These are phyloP conservation scores for Neocallimastix lanati DNA, from an alignment of 192 early-diverging fungal species.

Conservation along the genomic window DNA sequence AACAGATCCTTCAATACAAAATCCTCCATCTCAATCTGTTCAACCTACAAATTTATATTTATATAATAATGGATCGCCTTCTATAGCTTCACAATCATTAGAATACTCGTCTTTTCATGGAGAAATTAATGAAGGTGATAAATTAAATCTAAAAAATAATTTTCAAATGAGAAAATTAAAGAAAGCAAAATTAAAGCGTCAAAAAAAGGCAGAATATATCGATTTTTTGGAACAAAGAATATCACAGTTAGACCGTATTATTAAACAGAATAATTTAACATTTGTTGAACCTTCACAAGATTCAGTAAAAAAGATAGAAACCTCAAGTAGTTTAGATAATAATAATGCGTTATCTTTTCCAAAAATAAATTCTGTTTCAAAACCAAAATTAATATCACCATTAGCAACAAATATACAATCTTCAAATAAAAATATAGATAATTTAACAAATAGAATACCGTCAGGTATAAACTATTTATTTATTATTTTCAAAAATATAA, in stretches of 20 bases:
- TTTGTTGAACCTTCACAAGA: not conserved
- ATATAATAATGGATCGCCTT: not conserved
- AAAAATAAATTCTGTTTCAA: too few species aligned
- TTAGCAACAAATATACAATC: too few species aligned
- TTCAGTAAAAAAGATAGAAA: not conserved
- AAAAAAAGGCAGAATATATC: not conserved
- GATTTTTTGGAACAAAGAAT: not conserved
- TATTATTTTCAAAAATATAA: too few species aligned
- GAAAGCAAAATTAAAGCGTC: not conserved
- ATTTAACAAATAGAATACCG: too few species aligned
- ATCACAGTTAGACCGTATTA: not conserved
- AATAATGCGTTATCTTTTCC: too few species aligned
- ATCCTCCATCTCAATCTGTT: not conserved
- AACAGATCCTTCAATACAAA: not conserved
- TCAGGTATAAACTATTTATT: too few species aligned
- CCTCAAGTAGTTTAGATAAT: too few species aligned
- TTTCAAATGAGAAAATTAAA: not conserved
- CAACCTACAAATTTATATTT: not conserved
- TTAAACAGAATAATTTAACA: not conserved
- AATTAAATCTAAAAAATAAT: not conserved
- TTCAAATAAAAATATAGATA: too few species aligned
- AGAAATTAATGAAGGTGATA: not conserved
- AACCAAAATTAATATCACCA: too few species aligned
- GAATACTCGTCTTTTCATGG: not conserved
- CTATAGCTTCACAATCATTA: not conserved